Conservation (phyloP, 2,329 filamentous ascomycete species). For the Hirsutella thompsonii region DNA sequence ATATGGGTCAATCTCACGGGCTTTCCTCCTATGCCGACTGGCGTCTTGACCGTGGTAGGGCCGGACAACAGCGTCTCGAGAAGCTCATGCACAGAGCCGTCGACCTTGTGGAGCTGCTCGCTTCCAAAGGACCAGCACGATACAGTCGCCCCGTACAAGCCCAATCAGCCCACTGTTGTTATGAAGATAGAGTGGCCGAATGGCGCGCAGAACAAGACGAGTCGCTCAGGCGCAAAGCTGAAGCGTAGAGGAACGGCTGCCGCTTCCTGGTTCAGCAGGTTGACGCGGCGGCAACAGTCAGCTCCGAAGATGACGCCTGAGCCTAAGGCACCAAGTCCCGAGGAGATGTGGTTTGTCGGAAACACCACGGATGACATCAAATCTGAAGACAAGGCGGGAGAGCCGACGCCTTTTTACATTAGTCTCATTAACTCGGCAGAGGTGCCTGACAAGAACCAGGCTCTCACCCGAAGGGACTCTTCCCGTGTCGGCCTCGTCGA, state of each 20-base stretch:
- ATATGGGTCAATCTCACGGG: conserved; percentile 75
- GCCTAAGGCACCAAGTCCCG: conserved; percentile 44
- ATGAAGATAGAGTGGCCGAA: conserved; percentile 67
- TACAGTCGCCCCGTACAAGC: conserved; percentile 46
- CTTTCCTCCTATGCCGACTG: conserved; percentile 78
- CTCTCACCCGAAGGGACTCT: conserved; percentile 11
- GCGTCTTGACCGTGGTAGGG: conserved; percentile 65
- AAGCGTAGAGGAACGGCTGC: conserved; percentile 15
- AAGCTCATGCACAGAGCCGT: conserved; percentile 56
- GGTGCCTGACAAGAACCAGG: conserved; percentile 14
- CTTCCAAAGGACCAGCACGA: conserved; percentile 67
- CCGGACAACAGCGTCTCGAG: conserved; percentile 53
- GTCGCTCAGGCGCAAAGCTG: conserved; percentile 24
- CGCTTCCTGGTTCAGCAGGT: conserved; percentile 11
- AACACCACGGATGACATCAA: conserved; percentile 70
- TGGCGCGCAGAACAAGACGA: conserved; percentile 37
- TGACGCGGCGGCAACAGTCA: conserved; percentile 9
- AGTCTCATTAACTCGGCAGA: conserved; percentile 46
- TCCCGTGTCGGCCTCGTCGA: conserved; percentile 11
- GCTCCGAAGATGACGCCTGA: conserved; percentile 28
- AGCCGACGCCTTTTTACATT: conserved; percentile 81
- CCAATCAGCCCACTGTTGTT: conserved; percentile 65
- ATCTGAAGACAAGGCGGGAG: conserved; percentile 58
- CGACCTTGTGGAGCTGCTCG: conserved; percentile 75
- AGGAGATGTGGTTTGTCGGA: conserved; percentile 71